phyloP scores from a whole-genome alignment of 164 flowering plant species.

The Protea cynaroides region DNA sequence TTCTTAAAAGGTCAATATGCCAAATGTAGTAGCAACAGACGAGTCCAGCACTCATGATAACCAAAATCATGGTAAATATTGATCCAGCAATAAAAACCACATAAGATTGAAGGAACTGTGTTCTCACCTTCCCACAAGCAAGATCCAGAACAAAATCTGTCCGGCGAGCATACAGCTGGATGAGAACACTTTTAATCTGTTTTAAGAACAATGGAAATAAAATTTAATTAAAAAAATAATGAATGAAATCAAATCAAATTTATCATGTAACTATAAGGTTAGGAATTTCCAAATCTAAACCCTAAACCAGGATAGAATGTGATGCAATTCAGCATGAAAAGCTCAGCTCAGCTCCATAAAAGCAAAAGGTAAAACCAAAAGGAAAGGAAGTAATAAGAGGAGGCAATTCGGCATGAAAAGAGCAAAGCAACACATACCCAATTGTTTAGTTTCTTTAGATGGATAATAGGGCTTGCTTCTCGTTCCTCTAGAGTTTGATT shows the following conservation, averaged over 20 bases:
- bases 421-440: constrained; percentile 46
- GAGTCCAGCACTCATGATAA: too few species aligned
- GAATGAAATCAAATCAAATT: neutral
- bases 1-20: neutral
- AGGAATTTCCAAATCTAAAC: neutral
- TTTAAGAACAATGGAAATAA: neutral
- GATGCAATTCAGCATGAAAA: too few species aligned
- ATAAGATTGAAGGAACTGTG: neutral
- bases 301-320: neutral
- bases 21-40: neutral
- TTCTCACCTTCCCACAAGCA: constrained; percentile 91
- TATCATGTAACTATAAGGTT: too few species aligned
- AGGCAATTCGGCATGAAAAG: neutral
- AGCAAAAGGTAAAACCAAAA: neutral
- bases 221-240: neutral
- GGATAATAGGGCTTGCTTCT: constrained; percentile 91
- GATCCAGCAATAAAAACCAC: neutral
- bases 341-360: neutral
- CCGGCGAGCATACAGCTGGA: constrained; percentile 74
- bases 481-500: constrained; percentile 88
- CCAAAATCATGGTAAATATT: too few species aligned
- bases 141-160: constrained; percentile 95
- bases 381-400: neutral
- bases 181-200: constrained; percentile 92
- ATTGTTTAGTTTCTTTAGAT: constrained; percentile 85